phyloP scores from a whole-genome alignment of 1,284 basidiomycete species.

The Boletus holoroseus region DNA sequence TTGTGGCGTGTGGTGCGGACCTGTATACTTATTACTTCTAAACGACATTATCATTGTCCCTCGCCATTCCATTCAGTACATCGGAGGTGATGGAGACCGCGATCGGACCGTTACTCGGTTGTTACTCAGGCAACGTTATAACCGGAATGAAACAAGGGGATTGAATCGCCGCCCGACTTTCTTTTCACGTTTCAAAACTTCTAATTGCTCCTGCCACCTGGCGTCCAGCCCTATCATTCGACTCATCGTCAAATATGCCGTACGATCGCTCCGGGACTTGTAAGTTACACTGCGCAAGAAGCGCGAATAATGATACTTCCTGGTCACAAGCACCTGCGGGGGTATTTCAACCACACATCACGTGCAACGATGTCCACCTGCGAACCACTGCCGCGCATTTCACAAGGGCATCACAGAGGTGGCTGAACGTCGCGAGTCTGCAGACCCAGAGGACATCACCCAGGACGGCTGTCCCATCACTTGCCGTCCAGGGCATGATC shows the following conservation, averaged over 20 bases:
- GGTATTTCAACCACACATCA: not conserved
- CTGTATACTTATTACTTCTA: no score
- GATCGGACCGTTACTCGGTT: not conserved
- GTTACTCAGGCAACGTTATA: not conserved
- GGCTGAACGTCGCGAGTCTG: not conserved
- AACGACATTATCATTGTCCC: no score
- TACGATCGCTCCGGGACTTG: not conserved
- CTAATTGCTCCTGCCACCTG: not conserved
- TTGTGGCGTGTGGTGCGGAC: no score
- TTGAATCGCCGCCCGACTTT: not conserved
- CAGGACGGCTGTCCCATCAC: not conserved
- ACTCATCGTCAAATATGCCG: not conserved
- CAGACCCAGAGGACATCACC: constrained; percentile 8
- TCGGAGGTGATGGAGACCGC: no score
- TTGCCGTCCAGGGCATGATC: not conserved
- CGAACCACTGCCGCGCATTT: not conserved
- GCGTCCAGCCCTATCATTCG: no score
- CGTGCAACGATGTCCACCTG: not conserved
- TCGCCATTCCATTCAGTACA: no score
- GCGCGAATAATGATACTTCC: no score
- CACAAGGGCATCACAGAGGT: not conserved
- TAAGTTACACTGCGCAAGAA: not conserved
- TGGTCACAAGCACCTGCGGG: not conserved
- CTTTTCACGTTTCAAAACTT: not conserved
- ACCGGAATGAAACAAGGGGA: not conserved